Evolutionary conservation across 345 rosid species (phyloP).

Genomic region (Aurinia saxatilis): DNA sequence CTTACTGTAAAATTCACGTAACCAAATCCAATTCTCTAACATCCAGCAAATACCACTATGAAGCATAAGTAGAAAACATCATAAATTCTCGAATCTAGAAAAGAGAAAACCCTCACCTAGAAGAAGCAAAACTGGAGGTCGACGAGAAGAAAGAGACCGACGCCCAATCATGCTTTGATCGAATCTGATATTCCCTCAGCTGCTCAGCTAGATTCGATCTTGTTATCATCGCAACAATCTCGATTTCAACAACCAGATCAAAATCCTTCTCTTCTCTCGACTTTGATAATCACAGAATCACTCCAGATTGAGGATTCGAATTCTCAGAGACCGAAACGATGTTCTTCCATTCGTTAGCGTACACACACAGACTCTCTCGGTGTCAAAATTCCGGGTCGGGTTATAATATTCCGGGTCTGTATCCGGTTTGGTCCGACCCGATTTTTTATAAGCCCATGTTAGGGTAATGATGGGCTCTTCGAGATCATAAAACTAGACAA

Average conservation of each 20-base stretch:
- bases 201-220: constrained; percentile 93
- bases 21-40: constrained; percentile 4
- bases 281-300: not conserved
- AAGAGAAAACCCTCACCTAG: constrained; percentile 47
- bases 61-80: too few species aligned
- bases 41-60: too few species aligned
- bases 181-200: constrained; percentile 89
- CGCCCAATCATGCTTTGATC: constrained; percentile 96
- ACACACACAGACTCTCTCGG: constrained; percentile 11
- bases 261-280: constrained; percentile 15
- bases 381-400: constrained; percentile 22
- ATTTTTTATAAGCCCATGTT: constrained; percentile 18
- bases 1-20: constrained; percentile 10
- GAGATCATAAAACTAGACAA: not conserved
- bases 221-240: constrained; percentile 63
- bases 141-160: constrained; percentile 92
- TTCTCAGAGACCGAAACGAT: constrained; percentile 6
- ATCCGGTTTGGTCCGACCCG: not conserved
- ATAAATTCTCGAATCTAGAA: constrained; percentile 1
- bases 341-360: constrained; percentile 26
- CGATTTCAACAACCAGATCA: constrained; percentile 1
- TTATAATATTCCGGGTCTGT: not conserved
- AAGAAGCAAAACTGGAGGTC: constrained; percentile 58
- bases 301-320: not conserved
- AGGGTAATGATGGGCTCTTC: constrained; percentile 17